Percentiles rank a stretch among this genome's conserved stretches.
Conservation (phyloP, 306 rosid genomes). For the Pachyrhizus erosus region DNA sequence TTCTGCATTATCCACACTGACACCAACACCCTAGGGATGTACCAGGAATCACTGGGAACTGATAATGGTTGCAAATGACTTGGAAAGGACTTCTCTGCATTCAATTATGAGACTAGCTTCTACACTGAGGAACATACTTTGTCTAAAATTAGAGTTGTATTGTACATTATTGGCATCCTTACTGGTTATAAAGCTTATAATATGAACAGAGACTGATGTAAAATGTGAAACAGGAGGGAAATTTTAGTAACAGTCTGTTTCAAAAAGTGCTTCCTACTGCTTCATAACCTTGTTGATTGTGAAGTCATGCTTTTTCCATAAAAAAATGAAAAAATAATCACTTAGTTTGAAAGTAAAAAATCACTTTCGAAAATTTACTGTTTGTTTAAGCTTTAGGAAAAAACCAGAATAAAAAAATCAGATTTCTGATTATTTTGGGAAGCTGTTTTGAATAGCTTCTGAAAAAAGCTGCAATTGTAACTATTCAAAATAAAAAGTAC, state of each 20-base stretch:
- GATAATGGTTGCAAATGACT: slow-evolving; percentile 7
- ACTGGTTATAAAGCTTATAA: neutral
- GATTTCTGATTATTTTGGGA: neutral
- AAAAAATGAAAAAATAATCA: no score
- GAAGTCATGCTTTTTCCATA: neutral
- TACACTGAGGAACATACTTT: neutral
- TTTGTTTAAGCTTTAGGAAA: neutral
- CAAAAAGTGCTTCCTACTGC: neutral
- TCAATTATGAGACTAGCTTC: neutral
- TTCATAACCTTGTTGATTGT: neutral
- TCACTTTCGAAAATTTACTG: neutral
- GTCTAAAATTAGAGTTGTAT: neutral
- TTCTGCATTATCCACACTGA: neutral
- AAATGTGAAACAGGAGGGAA: neutral
- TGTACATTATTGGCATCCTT: neutral
- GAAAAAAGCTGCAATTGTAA: neutral
- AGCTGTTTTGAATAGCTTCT: neutral
- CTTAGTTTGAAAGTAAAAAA: neutral
- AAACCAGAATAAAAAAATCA: neutral
- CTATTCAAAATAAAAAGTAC: neutral
- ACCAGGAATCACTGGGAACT: neutral
- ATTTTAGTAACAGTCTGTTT: neutral
- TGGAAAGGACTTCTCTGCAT: neutral
- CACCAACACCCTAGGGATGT: neutral
- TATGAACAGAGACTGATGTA: neutral